These are phyloP conservation scores for Coemansia sp. DNA, from an alignment of 192 early-diverging fungal genomes.

Conservation along the genomic window DNA sequence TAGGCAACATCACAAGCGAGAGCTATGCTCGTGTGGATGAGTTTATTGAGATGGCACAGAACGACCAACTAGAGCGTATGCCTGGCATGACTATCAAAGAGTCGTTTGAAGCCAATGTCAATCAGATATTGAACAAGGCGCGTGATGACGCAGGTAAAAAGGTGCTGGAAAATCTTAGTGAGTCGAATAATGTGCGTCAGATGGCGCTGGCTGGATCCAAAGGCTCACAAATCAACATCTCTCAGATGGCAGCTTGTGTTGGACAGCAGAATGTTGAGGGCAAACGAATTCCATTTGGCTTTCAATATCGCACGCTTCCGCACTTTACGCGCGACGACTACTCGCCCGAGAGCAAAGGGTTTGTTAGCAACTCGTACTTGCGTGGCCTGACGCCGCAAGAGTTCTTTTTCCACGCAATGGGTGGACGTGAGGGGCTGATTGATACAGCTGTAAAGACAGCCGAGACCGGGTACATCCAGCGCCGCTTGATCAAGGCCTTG, in stretches of 20 bases:
- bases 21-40: constrained; percentile 77
- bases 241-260: constrained; percentile 98
- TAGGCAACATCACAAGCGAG: constrained; percentile 72
- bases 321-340: constrained; percentile 98
- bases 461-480: constrained; percentile 99
- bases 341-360: constrained; percentile 70
- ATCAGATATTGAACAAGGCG: constrained; percentile 81
- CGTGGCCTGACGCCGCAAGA: constrained; percentile 94
- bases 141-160: constrained; percentile 89
- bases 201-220: constrained; percentile 97
- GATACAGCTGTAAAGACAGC: constrained; percentile 99
- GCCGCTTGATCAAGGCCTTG: constrained; percentile 94
- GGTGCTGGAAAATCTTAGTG: constrained; percentile 76
- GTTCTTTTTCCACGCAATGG: constrained; percentile 99
- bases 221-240: constrained; percentile 93
- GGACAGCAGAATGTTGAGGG: constrained; percentile 99
- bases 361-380: constrained; percentile 58
- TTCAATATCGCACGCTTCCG: constrained; percentile 92
- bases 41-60: constrained; percentile 78
- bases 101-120: constrained; percentile 87
- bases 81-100: constrained; percentile 93
- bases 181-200: constrained; percentile 93
- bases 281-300: constrained; percentile 96
- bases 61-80: constrained; percentile 74
- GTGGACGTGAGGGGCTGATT: constrained; percentile 98